A percentile compares a stretch with the other conserved stretches of the same genome.
These are phyloP conservation scores for Platanus orientalis DNA, from an alignment of 164 flowering plant genomes.

Conservation along the genomic window DNA sequence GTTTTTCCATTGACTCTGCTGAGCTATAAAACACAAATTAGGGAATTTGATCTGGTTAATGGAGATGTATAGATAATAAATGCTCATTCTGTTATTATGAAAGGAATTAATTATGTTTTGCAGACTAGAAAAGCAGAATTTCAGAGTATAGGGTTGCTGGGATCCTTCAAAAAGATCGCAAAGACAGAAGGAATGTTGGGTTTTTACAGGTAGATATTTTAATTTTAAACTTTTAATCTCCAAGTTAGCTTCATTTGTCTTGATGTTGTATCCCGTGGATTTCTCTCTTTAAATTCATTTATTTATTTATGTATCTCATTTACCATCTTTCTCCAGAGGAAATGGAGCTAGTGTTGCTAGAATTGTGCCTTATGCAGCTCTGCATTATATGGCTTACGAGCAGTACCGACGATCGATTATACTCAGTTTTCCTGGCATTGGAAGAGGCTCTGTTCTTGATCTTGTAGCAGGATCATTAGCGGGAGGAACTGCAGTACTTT, in stretches of 20 bases:
- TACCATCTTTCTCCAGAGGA: conserved; percentile 47
- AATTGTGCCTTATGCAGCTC: conserved; percentile 95
- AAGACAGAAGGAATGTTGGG: conserved; percentile 83
- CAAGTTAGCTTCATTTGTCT: not conserved
- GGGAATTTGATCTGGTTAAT: not conserved
- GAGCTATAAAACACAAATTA: not conserved
- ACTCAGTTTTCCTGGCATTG: conserved; percentile 48
- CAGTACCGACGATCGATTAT: conserved; percentile 87
- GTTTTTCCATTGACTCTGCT: not conserved
- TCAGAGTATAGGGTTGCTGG: conserved; percentile 64
- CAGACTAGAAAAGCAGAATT: conserved; percentile 92
- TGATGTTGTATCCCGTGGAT: not conserved
- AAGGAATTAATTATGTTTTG: conserved; percentile 11
- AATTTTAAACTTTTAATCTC: not conserved
- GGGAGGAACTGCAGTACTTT: conserved; percentile 95
- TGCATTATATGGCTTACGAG: conserved; percentile 95
- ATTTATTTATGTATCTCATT: conserved; percentile 1
- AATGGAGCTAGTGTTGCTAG: conserved; percentile 98
- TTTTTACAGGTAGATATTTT: conserved; percentile 69
- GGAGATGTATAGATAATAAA: not conserved
- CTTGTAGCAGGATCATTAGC: conserved; percentile 91
- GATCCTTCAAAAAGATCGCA: conserved; percentile 66
- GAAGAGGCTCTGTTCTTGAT: conserved; percentile 89
- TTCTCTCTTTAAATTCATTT: not conserved
- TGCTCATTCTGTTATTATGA: not conserved